phyloP scores from a whole-genome alignment of 139 green algal genomes.

The Picochlorum sp. region DNA sequence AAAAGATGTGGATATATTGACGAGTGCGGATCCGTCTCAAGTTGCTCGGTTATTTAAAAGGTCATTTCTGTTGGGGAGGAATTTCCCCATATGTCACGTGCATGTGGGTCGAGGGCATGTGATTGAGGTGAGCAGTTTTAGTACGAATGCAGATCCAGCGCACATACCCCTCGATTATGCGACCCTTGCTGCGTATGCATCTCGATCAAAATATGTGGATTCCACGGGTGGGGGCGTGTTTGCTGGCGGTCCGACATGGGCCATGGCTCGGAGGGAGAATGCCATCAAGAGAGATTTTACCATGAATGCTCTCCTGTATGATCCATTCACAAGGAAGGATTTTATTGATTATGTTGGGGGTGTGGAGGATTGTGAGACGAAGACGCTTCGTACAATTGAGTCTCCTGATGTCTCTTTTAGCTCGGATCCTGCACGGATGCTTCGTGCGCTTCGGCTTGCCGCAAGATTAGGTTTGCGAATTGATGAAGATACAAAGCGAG shows the following conservation, averaged over 20 bases:
- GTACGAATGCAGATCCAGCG: constrained; percentile 9
- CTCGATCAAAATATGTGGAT: not conserved
- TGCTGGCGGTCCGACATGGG: constrained; percentile 17
- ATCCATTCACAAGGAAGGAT: constrained; percentile 40
- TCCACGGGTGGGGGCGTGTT: not conserved
- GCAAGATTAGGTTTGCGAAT: constrained; percentile 28
- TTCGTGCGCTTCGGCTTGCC: constrained; percentile 51
- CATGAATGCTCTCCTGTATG: constrained; percentile 62
- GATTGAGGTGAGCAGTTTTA: constrained; percentile 48
- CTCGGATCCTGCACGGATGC: constrained; percentile 45
- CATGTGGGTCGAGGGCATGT: not conserved
- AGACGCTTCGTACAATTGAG: constrained; percentile 33
- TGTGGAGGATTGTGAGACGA: constrained; percentile 30
- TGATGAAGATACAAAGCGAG: constrained; percentile 5
- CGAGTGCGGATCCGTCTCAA: constrained; percentile 39
- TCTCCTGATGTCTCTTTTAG: constrained; percentile 29
- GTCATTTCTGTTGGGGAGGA: constrained; percentile 38
- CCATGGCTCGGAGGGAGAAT: constrained; percentile 31
- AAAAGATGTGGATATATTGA: constrained; percentile 61
- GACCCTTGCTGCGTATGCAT: not conserved
- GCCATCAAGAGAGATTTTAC: constrained; percentile 57
- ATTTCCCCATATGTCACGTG: constrained; percentile 50
- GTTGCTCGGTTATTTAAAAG: constrained; percentile 33
- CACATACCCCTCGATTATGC: constrained; percentile 8
- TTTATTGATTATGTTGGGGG: constrained; percentile 57